A percentile compares a stretch with the other conserved stretches of the same genome.
Conservation (phyloP, 371 early-diverging fungal species). For the Mucor plumbeus region DNA sequence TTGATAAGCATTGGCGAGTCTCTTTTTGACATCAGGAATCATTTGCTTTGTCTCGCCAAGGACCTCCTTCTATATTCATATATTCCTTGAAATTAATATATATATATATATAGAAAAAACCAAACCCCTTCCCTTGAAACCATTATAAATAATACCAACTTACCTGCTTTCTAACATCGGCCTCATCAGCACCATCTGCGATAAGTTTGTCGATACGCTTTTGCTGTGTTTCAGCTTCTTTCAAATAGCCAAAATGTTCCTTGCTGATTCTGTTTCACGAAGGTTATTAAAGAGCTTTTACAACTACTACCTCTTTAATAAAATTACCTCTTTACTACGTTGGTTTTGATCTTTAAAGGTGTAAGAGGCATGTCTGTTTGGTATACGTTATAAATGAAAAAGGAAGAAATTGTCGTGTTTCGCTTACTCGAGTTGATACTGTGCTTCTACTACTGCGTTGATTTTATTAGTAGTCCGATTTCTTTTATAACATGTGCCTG, state of each 20-base stretch:
- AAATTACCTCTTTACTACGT: conserved; percentile 67
- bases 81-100: neutral
- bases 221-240: conserved; percentile 69
- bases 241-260: conserved; percentile 66
- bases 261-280: conserved; percentile 49
- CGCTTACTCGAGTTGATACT: neutral
- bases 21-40: conserved; percentile 74
- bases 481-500: too few species aligned
- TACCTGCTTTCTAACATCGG: conserved; percentile 75
- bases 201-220: conserved; percentile 69
- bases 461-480: too few species aligned
- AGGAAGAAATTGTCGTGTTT: neutral
- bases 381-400: neutral
- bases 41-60: conserved; percentile 75
- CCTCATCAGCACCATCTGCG: conserved; percentile 63
- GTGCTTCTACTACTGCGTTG: too few species aligned
- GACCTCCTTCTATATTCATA: conserved; percentile 65
- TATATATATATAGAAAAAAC: too few species aligned
- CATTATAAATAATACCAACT: neutral
- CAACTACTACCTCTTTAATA: conserved; percentile 39
- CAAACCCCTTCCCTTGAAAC: conserved; percentile 17
- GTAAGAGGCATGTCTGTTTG: conserved; percentile 49
- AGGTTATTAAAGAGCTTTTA: neutral
- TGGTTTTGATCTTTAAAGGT: conserved; percentile 74
- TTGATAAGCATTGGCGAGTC: conserved; percentile 64